Conservation (phyloP, 345 rosid species). For the Eucalyptus polyanthemos region DNA sequence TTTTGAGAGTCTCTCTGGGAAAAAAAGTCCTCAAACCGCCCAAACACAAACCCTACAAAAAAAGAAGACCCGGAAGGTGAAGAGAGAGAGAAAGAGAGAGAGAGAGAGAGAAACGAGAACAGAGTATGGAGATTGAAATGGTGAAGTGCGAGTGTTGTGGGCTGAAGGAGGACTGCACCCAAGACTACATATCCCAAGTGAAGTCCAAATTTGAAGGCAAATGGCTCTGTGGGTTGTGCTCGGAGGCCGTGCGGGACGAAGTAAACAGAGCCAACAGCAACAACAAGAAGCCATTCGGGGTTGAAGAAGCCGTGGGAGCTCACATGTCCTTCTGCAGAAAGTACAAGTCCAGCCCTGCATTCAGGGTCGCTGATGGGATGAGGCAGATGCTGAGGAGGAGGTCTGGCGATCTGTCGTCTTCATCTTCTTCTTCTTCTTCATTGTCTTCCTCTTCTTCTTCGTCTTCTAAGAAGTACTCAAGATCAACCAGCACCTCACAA, state of each 20-base stretch:
- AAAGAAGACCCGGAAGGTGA: not conserved
- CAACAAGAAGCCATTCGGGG: conserved; percentile 15
- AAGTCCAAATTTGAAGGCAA: conserved; percentile 73
- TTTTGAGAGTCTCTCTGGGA: not conserved
- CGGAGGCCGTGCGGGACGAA: conserved; percentile 88
- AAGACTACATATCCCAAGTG: conserved; percentile 55
- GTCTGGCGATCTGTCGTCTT: conserved; percentile 47
- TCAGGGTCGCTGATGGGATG: conserved; percentile 88
- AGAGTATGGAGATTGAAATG: conserved; percentile 72
- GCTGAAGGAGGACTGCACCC: conserved; percentile 88
- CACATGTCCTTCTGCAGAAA: conserved; percentile 93
- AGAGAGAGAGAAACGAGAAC: not conserved
- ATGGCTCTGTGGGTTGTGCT: conserved; percentile 97
- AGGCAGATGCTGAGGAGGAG: conserved; percentile 91
- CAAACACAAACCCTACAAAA: not conserved
- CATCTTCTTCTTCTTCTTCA: not conserved
- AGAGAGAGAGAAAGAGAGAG: not conserved
- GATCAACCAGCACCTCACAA: conserved; percentile 41
- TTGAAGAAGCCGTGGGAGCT: conserved; percentile 85
- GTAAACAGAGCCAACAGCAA: conserved; percentile 13
- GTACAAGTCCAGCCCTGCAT: conserved; percentile 78
- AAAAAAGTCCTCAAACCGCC: not conserved
- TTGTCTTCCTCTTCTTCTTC: conserved; percentile 6
- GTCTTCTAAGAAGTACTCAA: conserved; percentile 50
- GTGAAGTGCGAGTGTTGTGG: conserved; percentile 87